phyloP scores from a whole-genome alignment of 208 protist species.

The Trypanosoma platydactyli region DNA sequence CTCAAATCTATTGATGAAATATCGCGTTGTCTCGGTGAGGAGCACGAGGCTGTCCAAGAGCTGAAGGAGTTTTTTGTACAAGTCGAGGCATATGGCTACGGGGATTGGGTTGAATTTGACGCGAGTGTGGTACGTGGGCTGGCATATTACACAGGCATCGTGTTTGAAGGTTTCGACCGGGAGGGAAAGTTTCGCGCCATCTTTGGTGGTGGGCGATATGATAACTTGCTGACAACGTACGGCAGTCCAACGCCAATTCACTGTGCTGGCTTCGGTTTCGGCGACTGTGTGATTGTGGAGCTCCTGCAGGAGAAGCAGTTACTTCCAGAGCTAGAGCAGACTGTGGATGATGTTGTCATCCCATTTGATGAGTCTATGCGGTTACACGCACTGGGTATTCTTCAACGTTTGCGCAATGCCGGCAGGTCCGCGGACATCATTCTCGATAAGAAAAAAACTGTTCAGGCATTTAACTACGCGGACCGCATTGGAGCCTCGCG shows the following conservation, averaged over 20 bases:
- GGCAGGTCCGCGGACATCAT: slow-evolving; percentile 91
- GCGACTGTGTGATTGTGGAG: slow-evolving; percentile 95
- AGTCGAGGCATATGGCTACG: slow-evolving; percentile 91
- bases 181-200: slow-evolving; percentile 93
- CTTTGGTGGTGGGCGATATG: slow-evolving; percentile 95
- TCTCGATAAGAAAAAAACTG: slow-evolving; percentile 91
- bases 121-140: slow-evolving; percentile 94
- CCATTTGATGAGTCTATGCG: slow-evolving; percentile 94
- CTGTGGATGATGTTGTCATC: slow-evolving; percentile 90
- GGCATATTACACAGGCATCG: slow-evolving; percentile 96
- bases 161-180: slow-evolving; percentile 95
- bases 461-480: slow-evolving; percentile 93
- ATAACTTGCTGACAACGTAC: slow-evolving; percentile 93
- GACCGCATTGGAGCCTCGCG: slow-evolving; percentile 90
- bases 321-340: slow-evolving; percentile 50
- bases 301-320: slow-evolving; percentile 92
- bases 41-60: slow-evolving; percentile 83
- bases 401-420: slow-evolving; percentile 66
- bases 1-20: slow-evolving; percentile 89
- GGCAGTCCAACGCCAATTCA: slow-evolving; percentile 89
- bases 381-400: slow-evolving; percentile 69
- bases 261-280: slow-evolving; percentile 95
- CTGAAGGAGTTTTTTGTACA: slow-evolving; percentile 84
- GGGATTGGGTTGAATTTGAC: slow-evolving; percentile 93
- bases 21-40: slow-evolving; percentile 56